phyloP scores from a whole-genome alignment of 2,329 filamentous ascomycete genomes.

The Neonectria punicea region DNA sequence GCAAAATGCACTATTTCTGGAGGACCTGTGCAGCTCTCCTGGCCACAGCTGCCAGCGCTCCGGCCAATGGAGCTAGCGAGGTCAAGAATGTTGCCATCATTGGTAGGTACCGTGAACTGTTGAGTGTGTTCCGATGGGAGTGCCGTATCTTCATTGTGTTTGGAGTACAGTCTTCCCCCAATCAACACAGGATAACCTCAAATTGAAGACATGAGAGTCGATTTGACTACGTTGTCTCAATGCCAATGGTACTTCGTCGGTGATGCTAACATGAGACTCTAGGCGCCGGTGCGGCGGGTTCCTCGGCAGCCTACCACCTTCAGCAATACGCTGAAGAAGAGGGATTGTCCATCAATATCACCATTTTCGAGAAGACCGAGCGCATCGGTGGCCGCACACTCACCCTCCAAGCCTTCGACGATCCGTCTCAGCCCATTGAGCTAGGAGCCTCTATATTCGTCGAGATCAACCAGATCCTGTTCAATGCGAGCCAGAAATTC shows the following conservation, averaged over 20 bases:
- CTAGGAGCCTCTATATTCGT: slow-evolving; percentile 95
- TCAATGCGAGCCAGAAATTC: slow-evolving; percentile 76
- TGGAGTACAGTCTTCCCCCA: too few species aligned
- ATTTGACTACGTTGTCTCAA: neutral
- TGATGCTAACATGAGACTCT: slow-evolving; percentile 22
- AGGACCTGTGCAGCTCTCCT: slow-evolving; percentile 32
- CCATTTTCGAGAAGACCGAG: slow-evolving; percentile 82
- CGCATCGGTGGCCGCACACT: slow-evolving; percentile 88
- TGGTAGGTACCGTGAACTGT: slow-evolving; percentile 41
- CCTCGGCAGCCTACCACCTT: slow-evolving; percentile 87
- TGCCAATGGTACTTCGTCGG: neutral
- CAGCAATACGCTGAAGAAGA: slow-evolving; percentile 73
- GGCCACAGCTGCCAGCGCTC: slow-evolving; percentile 26
- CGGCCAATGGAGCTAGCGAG: slow-evolving; percentile 21
- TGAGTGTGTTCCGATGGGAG: neutral
- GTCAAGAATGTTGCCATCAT: slow-evolving; percentile 51
- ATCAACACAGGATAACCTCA: neutral
- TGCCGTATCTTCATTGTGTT: neutral
- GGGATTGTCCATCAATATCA: slow-evolving; percentile 77
- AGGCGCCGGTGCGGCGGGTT: slow-evolving; percentile 91
- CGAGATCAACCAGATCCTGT: slow-evolving; percentile 82
- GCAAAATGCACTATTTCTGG: slow-evolving; percentile 31
- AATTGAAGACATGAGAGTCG: neutral
- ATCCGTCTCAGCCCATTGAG: slow-evolving; percentile 77
- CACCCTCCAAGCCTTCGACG: slow-evolving; percentile 80